Evolutionary conservation across 331 rosid species (phyloP).

Genomic region (Acacia concinna): DNA sequence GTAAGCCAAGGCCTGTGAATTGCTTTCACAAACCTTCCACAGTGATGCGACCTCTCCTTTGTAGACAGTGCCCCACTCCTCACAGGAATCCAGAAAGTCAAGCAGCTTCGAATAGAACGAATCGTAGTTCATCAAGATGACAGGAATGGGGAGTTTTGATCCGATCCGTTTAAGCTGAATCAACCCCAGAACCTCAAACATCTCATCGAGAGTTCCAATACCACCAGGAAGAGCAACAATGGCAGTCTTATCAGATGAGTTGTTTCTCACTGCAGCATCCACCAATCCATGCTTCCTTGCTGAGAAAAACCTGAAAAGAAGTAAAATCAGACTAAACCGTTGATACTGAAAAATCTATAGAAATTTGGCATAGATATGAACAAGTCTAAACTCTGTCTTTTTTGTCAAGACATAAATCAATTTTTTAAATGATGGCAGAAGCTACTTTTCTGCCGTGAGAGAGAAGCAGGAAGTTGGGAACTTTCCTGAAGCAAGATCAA

Average conservation of each 20-base stretch:
- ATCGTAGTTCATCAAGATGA: conserved; percentile 83
- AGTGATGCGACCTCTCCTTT: conserved; percentile 77
- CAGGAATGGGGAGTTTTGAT: conserved; percentile 70
- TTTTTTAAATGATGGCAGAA: neutral
- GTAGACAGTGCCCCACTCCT: conserved; percentile 70
- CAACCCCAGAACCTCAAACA: conserved; percentile 73
- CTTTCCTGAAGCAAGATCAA: neutral
- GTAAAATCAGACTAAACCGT: conserved; percentile 8
- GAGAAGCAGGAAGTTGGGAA: neutral
- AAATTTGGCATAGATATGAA: neutral
- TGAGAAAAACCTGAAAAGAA: conserved; percentile 81
- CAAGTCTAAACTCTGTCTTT: neutral
- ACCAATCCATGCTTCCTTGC: conserved; percentile 96
- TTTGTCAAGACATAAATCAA: neutral
- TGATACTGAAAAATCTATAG: neutral
- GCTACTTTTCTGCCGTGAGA: neutral
- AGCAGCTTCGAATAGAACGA: conserved; percentile 76
- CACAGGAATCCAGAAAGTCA: conserved; percentile 64
- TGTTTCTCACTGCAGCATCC: conserved; percentile 75
- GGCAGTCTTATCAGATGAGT: conserved; percentile 66
- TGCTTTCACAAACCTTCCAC: conserved; percentile 81
- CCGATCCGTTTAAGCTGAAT: conserved; percentile 87
- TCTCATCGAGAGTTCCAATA: conserved; percentile 82
- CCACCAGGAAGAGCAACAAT: conserved; percentile 89
- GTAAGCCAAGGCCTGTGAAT: conserved; percentile 72